Conservation (phyloP, 257 asterid species). For the Cordia subcordata region DNA sequence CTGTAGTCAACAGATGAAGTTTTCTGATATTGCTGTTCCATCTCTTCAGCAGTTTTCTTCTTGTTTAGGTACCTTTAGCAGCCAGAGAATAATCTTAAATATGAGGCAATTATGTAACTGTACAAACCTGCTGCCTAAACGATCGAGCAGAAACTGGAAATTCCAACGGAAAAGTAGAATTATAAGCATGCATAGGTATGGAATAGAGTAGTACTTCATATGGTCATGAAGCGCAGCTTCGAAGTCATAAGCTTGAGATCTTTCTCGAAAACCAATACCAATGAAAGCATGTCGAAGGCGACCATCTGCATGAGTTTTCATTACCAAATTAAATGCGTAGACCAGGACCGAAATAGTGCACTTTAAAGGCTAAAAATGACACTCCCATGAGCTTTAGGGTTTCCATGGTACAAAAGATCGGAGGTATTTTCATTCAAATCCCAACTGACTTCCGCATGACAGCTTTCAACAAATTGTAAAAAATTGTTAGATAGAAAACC, state of each 20-base stretch:
- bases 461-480: too few relatives aligned
- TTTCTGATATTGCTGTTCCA: conserved; percentile 89
- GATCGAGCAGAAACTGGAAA: neutral
- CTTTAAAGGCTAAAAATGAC: neutral
- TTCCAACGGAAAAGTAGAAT: neutral
- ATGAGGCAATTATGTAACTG: neutral
- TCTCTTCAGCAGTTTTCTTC: conserved; percentile 95
- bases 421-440: too few relatives aligned
- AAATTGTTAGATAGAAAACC: too few relatives aligned
- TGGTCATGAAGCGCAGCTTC: conserved; percentile 99
- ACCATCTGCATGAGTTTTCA: conserved; percentile 45
- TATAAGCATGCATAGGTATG: conserved; percentile 3
- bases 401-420: too few relatives aligned
- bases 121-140: neutral
- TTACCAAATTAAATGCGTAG: neutral
- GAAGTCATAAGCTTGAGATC: conserved; percentile 95
- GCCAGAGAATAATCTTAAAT: conserved; percentile 6
- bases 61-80: conserved; percentile 76
- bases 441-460: too few relatives aligned
- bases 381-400: too few relatives aligned
- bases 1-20: conserved; percentile 85
- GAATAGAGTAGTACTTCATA: conserved; percentile 63
- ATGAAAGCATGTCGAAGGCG: conserved; percentile 97
- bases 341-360: neutral
- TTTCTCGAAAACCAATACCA: conserved; percentile 97